Conservation (phyloP, 306 rosid genomes). For the Arachis stenosperma region DNA sequence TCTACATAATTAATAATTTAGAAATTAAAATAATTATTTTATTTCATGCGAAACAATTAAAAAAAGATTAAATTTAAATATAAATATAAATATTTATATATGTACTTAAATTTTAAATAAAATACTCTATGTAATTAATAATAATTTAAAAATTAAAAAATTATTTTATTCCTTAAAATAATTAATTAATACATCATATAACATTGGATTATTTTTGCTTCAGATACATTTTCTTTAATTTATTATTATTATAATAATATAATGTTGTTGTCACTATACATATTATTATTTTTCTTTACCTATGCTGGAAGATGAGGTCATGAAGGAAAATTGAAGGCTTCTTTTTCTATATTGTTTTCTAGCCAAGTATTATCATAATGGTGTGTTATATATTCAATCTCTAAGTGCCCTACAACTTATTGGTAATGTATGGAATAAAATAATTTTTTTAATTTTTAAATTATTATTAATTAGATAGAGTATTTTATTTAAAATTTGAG, state of each 20-base stretch:
- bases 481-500: no score
- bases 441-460: no score
- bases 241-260: background rate
- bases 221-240: background rate
- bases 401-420: background rate
- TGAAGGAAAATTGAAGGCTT: background rate
- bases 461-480: no score
- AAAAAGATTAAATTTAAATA: background rate
- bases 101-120: no score
- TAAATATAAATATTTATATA: background rate
- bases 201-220: conserved; percentile 19
- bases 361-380: background rate
- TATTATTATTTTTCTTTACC: background rate
- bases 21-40: no score
- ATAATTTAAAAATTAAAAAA: no score
- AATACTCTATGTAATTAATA: no score
- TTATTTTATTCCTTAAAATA: no score
- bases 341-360: background rate
- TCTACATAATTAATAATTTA: no score
- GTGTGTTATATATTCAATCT: background rate
- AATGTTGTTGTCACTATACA: no score
- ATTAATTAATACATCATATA: background rate
- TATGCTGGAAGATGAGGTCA: conserved; percentile 8
- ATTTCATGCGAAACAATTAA: no score
- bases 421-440: background rate